Evolutionary conservation across 1,284 basidiomycete genomes (phyloP), one percentile per base, ranked within the genome.

Genomic region (Agroathelia rolfsii): DNA sequence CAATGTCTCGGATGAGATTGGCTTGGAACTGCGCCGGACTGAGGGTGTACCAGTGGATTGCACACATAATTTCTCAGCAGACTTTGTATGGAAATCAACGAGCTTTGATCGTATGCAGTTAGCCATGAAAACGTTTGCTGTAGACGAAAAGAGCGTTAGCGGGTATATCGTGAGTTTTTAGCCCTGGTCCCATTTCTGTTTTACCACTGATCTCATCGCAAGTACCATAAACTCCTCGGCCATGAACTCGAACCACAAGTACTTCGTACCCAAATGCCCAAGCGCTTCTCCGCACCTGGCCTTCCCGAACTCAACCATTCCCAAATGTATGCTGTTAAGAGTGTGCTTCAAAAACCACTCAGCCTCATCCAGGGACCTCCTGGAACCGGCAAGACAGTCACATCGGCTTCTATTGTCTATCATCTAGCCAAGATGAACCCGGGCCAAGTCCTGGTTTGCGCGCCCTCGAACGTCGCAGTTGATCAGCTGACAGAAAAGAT

Each of bases 381-480:
- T 9, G 95, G 95, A 24, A 98, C 95, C 0, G 95, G 95, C 28
- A 99, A 99, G 64, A 99, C 95, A 1, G 95, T 98, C 37, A 99
- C 95, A 0, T 97, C 93, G n/a, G 95, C 95, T 4, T 96, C 95
- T 1, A 94, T 96, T 48, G 94, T 98, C 26, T 92, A 98, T 55
- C 95, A 99, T 56, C 79, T 99, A 6, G 90, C 90, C 35, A 96
- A 96, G 64, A 98, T 98, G 94, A 97, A 97, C 51, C 92, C 92
- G 0, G 95, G 95, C 19, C 95, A 97, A 58, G 95, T 99, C 15
- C 82, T 99, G 25, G 95, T 99, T 38, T 95, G 93, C 55, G 95
- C 95, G 1, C 95, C 95, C 0, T 98, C 95, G 35, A 99, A 99
- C 61, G 95, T 99, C 43, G 95, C 95, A 29, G 95, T 99, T 36